These are phyloP conservation scores for Aspergillus pseudonomiae DNA, from an alignment of 2,329 filamentous ascomycete species.

Conservation along the genomic window DNA sequence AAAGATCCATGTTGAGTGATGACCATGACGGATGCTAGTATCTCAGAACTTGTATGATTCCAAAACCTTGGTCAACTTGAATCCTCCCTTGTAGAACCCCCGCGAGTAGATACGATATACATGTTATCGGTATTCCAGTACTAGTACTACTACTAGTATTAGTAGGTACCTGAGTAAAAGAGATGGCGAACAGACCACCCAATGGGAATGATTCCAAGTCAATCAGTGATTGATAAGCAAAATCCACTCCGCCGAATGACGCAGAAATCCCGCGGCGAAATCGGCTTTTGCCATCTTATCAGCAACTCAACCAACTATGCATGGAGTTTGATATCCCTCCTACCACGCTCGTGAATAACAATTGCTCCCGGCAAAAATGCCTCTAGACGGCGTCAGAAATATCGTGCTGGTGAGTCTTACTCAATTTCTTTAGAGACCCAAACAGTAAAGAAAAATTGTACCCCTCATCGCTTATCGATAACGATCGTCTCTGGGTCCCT, in stretches of 20 bases:
- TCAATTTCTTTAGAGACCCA: not conserved
- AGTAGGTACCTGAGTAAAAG: too few species aligned
- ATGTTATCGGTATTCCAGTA: not conserved
- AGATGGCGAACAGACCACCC: not conserved
- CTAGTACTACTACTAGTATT: too few species aligned
- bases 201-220: not conserved
- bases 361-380: conserved; percentile 33
- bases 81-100: not conserved
- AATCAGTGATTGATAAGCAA: conserved; percentile 30
- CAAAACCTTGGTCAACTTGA: not conserved
- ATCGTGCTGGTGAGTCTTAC: conserved; percentile 43
- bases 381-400: conserved; percentile 48
- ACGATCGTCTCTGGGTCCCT: conserved; percentile 17
- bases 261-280: conserved; percentile 26
- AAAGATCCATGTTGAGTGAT: not conserved
- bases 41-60: not conserved
- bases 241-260: conserved; percentile 26
- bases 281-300: conserved; percentile 16
- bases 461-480: conserved; percentile 44
- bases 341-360: not conserved
- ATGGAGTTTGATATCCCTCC: not conserved
- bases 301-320: conserved; percentile 1
- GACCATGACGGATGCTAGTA: not conserved
- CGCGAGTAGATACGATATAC: not conserved
- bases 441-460: conserved; percentile 11